Conservation (phyloP, 2,329 filamentous ascomycete species). For the Aureobasidium vineae region DNA sequence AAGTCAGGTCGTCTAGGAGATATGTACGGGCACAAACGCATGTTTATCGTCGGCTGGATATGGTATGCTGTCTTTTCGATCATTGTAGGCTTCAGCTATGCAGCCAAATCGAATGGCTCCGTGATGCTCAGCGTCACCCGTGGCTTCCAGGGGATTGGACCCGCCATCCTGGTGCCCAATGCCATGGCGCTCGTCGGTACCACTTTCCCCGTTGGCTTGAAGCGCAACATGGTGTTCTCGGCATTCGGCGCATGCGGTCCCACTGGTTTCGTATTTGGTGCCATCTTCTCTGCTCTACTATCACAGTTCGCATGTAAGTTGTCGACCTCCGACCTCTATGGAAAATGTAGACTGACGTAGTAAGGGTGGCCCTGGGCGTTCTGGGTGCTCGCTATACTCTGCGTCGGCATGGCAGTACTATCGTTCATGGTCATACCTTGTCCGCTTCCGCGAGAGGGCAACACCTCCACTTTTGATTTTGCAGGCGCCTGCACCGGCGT, state of each 20-base stretch:
- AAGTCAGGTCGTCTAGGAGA: slow-evolving; percentile 42
- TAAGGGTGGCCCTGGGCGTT: slow-evolving; percentile 39
- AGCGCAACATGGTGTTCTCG: slow-evolving; percentile 43
- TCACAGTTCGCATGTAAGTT: slow-evolving; percentile 39
- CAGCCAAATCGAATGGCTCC: slow-evolving; percentile 32
- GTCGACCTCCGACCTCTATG: slow-evolving; percentile 49
- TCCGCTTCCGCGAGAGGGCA: slow-evolving; percentile 17
- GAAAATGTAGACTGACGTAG: slow-evolving; percentile 35
- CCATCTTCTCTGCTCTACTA: slow-evolving; percentile 38
- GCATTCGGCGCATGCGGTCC: slow-evolving; percentile 42
- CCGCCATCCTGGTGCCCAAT: slow-evolving; percentile 41
- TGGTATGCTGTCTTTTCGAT: slow-evolving; percentile 44
- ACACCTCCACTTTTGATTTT: slow-evolving; percentile 34
- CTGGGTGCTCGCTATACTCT: slow-evolving; percentile 36
- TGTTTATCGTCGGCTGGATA: slow-evolving; percentile 43
- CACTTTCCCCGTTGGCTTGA: slow-evolving; percentile 38
- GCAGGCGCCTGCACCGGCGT: slow-evolving; percentile 36
- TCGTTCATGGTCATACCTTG: slow-evolving; percentile 34
- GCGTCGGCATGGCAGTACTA: slow-evolving; percentile 31
- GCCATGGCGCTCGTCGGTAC: slow-evolving; percentile 41
- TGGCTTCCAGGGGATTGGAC: slow-evolving; percentile 44
- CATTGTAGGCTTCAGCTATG: slow-evolving; percentile 43
- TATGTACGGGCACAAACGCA: slow-evolving; percentile 45
- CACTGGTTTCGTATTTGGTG: slow-evolving; percentile 40
- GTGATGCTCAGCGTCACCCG: slow-evolving; percentile 41